A percentile compares a stretch with the other conserved stretches of the same genome.
Conservation (phyloP, 768 basidiomycete genomes). For the Agaricus sinodeliciosus region DNA sequence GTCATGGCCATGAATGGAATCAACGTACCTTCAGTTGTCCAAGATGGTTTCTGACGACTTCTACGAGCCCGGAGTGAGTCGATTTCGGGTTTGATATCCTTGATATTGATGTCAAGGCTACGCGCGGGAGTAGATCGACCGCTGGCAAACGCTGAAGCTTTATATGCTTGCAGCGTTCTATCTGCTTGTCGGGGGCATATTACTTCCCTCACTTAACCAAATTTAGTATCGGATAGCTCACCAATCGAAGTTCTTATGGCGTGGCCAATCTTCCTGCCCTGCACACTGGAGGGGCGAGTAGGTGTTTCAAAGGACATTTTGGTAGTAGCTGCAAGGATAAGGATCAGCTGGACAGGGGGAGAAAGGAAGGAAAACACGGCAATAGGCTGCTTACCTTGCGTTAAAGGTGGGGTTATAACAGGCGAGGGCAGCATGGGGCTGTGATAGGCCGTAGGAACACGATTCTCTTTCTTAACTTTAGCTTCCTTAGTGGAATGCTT, state of each 20-base stretch:
- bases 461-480: constrained; percentile 23
- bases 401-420: constrained; percentile 22
- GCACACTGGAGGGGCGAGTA: constrained; percentile 1
- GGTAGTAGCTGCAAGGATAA: constrained; percentile 16
- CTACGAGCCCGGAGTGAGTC: constrained; percentile 6
- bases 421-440: constrained; percentile 23
- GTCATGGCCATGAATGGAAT: constrained; percentile 1
- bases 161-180: constrained; percentile 63
- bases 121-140: constrained; percentile 38
- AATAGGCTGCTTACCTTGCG: constrained; percentile 18
- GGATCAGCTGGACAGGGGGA: neutral
- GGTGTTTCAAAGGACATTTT: constrained; percentile 18
- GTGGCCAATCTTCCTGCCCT: constrained; percentile 7
- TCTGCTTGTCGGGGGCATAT: constrained; percentile 30
- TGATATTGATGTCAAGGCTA: constrained; percentile 32
- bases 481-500: constrained; percentile 12
- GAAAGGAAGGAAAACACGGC: neutral
- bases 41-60: constrained; percentile 30
- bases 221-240: constrained; percentile 21
- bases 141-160: constrained; percentile 45
- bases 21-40: constrained; percentile 39
- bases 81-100: constrained; percentile 9
- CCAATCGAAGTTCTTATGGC: constrained; percentile 69
- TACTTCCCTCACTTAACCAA: neutral
- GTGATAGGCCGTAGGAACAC: constrained; percentile 16